phyloP scores from a whole-genome alignment of 352 stramenopile species.

The Pythium volutum region DNA sequence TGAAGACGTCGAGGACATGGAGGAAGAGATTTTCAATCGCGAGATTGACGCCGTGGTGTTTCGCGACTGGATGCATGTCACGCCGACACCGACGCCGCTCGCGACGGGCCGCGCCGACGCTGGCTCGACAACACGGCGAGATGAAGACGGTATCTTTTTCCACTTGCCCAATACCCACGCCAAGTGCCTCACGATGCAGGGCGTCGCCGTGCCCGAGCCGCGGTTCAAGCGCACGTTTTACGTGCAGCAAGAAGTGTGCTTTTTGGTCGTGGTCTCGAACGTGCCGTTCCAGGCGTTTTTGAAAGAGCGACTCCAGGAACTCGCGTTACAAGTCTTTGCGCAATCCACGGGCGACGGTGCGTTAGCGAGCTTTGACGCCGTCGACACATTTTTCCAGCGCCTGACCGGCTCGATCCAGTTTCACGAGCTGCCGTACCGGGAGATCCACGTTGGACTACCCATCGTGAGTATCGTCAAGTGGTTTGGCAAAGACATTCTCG shows the following conservation, averaged over 20 bases:
- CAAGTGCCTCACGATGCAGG: constrained; percentile 29
- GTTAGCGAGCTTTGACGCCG: constrained; percentile 19
- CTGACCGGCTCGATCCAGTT: constrained; percentile 26
- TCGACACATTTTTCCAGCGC: constrained; percentile 33
- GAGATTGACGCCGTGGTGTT: constrained; percentile 45
- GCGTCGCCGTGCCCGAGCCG: constrained; percentile 48
- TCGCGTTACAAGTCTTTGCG: constrained; percentile 34
- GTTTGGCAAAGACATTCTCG: constrained; percentile 58
- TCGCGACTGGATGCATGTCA: constrained; percentile 23
- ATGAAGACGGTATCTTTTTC: constrained; percentile 46
- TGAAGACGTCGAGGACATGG: constrained; percentile 37
- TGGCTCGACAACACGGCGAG: not conserved
- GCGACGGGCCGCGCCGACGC: not conserved
- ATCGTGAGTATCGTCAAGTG: constrained; percentile 44
- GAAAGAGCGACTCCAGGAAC: constrained; percentile 32
- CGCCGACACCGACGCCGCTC: constrained; percentile 8
- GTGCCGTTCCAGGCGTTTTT: constrained; percentile 41
- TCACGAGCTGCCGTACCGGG: constrained; percentile 37
- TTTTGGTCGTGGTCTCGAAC: constrained; percentile 49
- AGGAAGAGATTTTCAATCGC: constrained; percentile 75
- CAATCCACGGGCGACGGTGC: constrained; percentile 24
- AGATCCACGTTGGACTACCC: constrained; percentile 41
- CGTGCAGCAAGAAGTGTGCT: constrained; percentile 46
- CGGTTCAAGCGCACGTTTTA: constrained; percentile 31
- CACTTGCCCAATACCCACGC: constrained; percentile 26